Conservation (phyloP, 345 rosid species). For the Rhodamnia rubescens region DNA sequence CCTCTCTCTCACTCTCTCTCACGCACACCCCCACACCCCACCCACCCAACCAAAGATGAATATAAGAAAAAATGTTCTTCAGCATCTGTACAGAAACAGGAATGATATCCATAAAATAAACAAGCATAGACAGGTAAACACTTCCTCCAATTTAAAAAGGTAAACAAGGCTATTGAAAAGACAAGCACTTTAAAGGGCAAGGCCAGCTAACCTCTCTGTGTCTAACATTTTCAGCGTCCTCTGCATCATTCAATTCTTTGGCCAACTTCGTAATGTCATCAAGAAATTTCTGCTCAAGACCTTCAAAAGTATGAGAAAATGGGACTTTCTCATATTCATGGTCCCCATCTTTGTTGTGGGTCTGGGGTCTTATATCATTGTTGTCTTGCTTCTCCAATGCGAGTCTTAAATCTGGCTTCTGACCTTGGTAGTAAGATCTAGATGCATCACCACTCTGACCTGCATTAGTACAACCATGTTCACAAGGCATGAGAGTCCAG, state of each 20-base stretch:
- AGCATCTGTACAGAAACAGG: neutral
- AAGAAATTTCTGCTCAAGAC: slow-evolving; percentile 57
- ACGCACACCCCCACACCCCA: accelerated
- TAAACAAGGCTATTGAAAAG: neutral
- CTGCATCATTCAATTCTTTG: slow-evolving; percentile 65
- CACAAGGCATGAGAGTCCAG: neutral
- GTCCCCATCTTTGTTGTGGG: slow-evolving; percentile 42
- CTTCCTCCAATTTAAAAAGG: neutral
- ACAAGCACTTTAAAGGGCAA: neutral
- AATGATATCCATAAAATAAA: neutral
- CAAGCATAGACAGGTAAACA: neutral
- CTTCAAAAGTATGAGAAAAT: slow-evolving; percentile 40
- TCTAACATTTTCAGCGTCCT: slow-evolving; percentile 73
- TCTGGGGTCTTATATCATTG: slow-evolving; percentile 39
- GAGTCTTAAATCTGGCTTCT: slow-evolving; percentile 32
- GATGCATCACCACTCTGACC: slow-evolving; percentile 66
- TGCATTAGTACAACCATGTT: slow-evolving; percentile 16
- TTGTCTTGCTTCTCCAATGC: slow-evolving; percentile 39
- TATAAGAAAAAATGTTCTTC: neutral
- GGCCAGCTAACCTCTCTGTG: slow-evolving; percentile 67
- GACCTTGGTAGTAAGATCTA: slow-evolving; percentile 53
- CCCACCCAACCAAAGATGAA: neutral
- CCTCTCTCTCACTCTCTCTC: neutral
- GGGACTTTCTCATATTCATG: slow-evolving; percentile 39
- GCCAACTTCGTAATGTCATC: slow-evolving; percentile 60